Percentiles rank a stretch among this genome's conserved stretches.
phyloP scores from a whole-genome alignment of 116 monocot species.

The Cymodocea nodosa region DNA sequence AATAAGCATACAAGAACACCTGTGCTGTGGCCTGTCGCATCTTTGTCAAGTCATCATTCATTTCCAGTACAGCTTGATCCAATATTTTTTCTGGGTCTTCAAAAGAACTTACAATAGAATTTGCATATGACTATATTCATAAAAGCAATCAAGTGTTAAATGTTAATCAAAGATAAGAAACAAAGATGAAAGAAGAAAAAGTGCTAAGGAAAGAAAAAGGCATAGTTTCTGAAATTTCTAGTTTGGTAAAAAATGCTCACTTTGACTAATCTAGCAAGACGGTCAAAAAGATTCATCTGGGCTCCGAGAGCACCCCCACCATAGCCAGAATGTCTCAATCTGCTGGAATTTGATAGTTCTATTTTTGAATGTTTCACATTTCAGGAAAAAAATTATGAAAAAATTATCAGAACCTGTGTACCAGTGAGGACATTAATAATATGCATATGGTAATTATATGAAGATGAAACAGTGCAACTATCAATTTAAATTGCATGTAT shows the following conservation, averaged over 20 bases:
- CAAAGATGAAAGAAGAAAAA: not conserved
- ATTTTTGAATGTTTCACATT: constrained; percentile 6
- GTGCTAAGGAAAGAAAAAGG: not conserved
- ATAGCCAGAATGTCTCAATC: constrained; percentile 9
- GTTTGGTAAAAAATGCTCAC: constrained; percentile 15
- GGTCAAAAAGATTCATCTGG: constrained; percentile 81
- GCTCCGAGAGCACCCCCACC: constrained; percentile 51
- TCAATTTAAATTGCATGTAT: no score
- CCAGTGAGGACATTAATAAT: no score
- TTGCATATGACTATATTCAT: constrained; percentile 77
- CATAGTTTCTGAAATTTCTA: not conserved
- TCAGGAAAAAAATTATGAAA: not conserved
- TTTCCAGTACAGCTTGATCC: constrained; percentile 95
- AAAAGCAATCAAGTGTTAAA: constrained; percentile 6
- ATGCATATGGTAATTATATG: no score
- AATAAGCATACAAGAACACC: constrained; percentile 22
- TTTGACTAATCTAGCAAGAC: constrained; percentile 76
- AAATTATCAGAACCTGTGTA: not conserved
- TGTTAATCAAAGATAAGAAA: not conserved
- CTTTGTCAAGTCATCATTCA: constrained; percentile 96
- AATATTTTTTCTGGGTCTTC: constrained; percentile 97
- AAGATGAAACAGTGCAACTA: no score
- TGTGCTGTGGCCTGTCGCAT: constrained; percentile 99
- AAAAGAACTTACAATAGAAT: constrained; percentile 72
- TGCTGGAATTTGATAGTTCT: constrained; percentile 11